These are phyloP conservation scores for Colletotrichum scovillei DNA, from an alignment of 2,329 filamentous ascomycete species.

Conservation along the genomic window DNA sequence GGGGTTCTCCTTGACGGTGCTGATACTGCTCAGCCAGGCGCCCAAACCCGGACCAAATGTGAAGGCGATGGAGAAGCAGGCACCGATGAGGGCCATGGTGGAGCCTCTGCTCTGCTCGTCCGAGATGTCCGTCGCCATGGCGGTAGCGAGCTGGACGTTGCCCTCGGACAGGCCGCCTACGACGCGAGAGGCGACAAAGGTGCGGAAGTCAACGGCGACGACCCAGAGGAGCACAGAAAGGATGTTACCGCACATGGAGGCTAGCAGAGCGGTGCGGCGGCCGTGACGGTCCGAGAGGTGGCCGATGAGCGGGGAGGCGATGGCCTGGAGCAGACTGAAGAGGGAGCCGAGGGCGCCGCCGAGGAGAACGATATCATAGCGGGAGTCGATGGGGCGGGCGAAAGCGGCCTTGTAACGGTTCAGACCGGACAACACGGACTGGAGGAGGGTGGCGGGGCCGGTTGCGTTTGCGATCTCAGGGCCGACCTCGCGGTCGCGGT, in stretches of 20 bases:
- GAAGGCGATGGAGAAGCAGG: constrained; percentile 96
- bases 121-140: constrained; percentile 96
- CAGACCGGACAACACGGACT: constrained; percentile 82
- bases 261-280: constrained; percentile 85
- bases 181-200: constrained; percentile 91
- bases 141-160: constrained; percentile 95
- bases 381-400: constrained; percentile 89
- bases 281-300: constrained; percentile 89
- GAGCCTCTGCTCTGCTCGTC: constrained; percentile 85
- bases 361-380: constrained; percentile 96
- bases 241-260: constrained; percentile 94
- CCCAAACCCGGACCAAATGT: constrained; percentile 95
- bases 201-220: constrained; percentile 91
- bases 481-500: constrained; percentile 81
- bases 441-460: constrained; percentile 74
- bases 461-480: constrained; percentile 55
- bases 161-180: constrained; percentile 96
- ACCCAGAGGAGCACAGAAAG: constrained; percentile 95
- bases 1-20: constrained; percentile 85
- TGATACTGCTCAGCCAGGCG: constrained; percentile 83
- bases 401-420: constrained; percentile 97
- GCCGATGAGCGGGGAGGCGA: constrained; percentile 93
- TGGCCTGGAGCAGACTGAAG: constrained; percentile 91
- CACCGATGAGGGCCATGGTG: constrained; percentile 96
- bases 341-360: constrained; percentile 93